Conservation (phyloP, 495 filamentous ascomycete species). For the Daldinia vernicosa region DNA sequence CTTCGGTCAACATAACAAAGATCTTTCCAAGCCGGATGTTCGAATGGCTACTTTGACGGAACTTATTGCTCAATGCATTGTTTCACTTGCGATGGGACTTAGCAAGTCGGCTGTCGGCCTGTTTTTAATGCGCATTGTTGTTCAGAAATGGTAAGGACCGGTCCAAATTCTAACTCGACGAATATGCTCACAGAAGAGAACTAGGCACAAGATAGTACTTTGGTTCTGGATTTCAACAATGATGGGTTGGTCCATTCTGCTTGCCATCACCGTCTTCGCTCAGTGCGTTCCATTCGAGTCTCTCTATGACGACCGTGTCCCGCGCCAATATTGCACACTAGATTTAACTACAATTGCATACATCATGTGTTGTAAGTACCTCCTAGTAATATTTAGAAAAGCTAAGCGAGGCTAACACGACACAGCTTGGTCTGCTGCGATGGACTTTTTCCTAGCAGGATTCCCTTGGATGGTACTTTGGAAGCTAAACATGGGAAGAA, state of each 20-base stretch:
- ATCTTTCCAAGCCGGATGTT: conserved; percentile 16
- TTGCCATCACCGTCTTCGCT: conserved; percentile 25
- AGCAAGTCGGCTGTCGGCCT: conserved; percentile 21
- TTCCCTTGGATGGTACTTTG: conserved; percentile 61
- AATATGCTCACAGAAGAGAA: background rate
- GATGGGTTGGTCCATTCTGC: conserved; percentile 18
- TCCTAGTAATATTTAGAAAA: background rate
- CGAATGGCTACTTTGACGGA: conserved; percentile 19
- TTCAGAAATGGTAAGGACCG: conserved; percentile 6
- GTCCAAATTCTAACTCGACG: too few species aligned
- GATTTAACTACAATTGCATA: conserved; percentile 18
- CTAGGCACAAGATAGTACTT: conserved; percentile 22
- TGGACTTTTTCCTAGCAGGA: conserved; percentile 57
- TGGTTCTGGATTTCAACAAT: conserved; percentile 34
- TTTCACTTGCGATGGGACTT: conserved; percentile 23
- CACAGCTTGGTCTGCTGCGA: conserved; percentile 30
- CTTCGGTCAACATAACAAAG: conserved; percentile 29
- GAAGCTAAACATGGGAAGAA: conserved; percentile 57
- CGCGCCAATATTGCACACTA: conserved; percentile 4
- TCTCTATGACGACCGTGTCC: conserved; percentile 22
- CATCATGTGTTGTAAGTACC: conserved; percentile 25
- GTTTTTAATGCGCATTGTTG: conserved; percentile 30
- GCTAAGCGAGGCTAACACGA: background rate
- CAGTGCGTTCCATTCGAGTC: conserved; percentile 24
- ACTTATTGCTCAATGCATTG: conserved; percentile 8